phyloP scores from a whole-genome alignment of 2,329 filamentous ascomycete genomes.

The Beauveria caledonica region DNA sequence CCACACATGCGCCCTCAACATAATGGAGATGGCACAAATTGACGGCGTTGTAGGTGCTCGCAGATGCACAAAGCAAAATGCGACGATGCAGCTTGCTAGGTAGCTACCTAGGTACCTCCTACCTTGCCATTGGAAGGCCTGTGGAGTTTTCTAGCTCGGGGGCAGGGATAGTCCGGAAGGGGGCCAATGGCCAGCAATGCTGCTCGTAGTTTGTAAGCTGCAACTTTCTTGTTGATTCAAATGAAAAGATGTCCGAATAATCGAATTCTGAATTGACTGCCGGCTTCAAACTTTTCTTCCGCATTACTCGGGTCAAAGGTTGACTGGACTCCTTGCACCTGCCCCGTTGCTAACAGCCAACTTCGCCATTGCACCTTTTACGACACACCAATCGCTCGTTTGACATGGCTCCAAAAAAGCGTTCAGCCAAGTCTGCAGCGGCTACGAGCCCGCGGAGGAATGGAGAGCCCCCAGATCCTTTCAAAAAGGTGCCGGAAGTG shows the following conservation, averaged over 20 bases:
- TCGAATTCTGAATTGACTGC: too few relatives aligned
- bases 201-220: background rate
- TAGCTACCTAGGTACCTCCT: background rate
- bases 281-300: too few relatives aligned
- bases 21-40: constrained; percentile 16
- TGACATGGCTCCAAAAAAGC: constrained; percentile 23
- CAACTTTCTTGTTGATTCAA: background rate
- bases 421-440: constrained; percentile 22
- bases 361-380: constrained; percentile 1
- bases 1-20: constrained; percentile 36
- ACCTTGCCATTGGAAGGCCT: background rate
- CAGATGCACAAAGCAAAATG: constrained; percentile 2
- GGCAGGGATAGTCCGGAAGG: constrained; percentile 9
- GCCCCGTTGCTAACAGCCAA: background rate
- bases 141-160: constrained; percentile 10
- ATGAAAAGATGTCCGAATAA: too few relatives aligned
- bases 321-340: background rate
- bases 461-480: constrained; percentile 51
- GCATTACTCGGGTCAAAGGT: background rate
- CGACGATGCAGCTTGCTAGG: background rate
- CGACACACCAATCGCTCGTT: background rate
- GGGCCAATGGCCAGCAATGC: too few relatives aligned
- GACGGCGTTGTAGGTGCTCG: constrained; percentile 14
- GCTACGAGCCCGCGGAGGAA: constrained; percentile 15
- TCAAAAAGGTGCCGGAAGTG: constrained; percentile 54